phyloP scores from a whole-genome alignment of 2,329 filamentous ascomycete species.

The Dothistroma pini region DNA sequence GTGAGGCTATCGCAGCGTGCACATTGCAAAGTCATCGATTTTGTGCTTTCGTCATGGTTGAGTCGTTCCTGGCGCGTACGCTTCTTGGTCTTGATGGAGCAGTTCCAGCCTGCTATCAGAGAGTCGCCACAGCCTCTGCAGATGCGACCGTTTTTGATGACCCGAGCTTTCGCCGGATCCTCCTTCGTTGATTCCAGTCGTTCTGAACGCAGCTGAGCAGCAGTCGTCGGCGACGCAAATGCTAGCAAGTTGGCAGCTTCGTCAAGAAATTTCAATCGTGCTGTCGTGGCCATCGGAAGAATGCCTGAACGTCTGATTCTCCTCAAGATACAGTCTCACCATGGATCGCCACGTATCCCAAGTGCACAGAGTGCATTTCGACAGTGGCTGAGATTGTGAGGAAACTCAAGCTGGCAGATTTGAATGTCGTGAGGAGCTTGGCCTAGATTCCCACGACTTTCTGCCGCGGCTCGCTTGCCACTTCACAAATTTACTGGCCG shows the following conservation, averaged over 20 bases:
- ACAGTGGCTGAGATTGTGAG: not conserved
- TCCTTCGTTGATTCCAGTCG: conserved; percentile 38
- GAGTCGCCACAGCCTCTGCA: conserved; percentile 62
- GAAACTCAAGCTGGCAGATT: not conserved
- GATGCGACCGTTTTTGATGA: conserved; percentile 48
- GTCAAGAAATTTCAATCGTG: conserved; percentile 4
- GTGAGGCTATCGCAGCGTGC: conserved; percentile 9
- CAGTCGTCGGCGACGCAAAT: conserved; percentile 11
- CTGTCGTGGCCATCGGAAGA: not conserved
- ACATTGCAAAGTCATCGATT: conserved; percentile 10
- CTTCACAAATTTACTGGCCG: not conserved
- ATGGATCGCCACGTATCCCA: not conserved
- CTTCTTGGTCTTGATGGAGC: conserved; percentile 1
- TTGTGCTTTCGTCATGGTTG: not conserved
- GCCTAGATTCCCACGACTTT: not conserved
- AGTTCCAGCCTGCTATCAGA: conserved; percentile 48
- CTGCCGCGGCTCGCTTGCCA: not conserved
- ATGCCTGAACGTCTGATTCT: not conserved
- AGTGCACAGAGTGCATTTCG: not conserved
- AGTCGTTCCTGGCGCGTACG: conserved; percentile 10
- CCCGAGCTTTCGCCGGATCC: conserved; percentile 9
- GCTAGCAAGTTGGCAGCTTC: conserved; percentile 8
- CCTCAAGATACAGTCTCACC: not conserved
- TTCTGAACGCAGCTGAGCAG: conserved; percentile 13
- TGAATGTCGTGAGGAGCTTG: not conserved